A percentile compares a stretch with the other conserved stretches of the same genome.
These are phyloP conservation scores for Colletotrichum tabaci DNA, from an alignment of 2,329 filamentous ascomycete species.

Conservation along the genomic window DNA sequence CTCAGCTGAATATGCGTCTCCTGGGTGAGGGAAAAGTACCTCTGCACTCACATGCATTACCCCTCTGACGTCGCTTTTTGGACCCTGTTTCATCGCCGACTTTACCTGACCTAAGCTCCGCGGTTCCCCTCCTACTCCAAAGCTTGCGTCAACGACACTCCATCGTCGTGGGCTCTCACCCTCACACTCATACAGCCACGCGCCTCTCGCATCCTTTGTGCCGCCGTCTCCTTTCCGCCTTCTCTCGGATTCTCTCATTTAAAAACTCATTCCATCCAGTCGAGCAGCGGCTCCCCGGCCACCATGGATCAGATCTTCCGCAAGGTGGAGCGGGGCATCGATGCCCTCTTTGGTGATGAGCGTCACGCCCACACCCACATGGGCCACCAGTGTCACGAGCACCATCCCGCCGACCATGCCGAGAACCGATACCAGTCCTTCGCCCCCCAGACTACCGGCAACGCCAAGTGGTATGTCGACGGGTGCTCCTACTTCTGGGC, in stretches of 20 bases:
- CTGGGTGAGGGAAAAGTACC: constrained; percentile 22
- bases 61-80: constrained; percentile 39
- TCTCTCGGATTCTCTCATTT: neutral
- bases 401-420: constrained; percentile 59
- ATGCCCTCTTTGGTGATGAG: constrained; percentile 57
- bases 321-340: constrained; percentile 60
- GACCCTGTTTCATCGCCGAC: constrained; percentile 34
- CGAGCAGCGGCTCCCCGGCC: constrained; percentile 17
- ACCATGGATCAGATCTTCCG: constrained; percentile 59
- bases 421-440: constrained; percentile 77
- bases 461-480: constrained; percentile 91
- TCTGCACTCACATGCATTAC: constrained; percentile 22
- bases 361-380: constrained; percentile 62
- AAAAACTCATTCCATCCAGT: neutral
- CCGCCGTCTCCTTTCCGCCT: constrained; percentile 2
- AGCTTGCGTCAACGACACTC: constrained; percentile 32
- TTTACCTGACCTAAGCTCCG: constrained; percentile 24
- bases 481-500: constrained; percentile 90
- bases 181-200: neutral
- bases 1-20: constrained; percentile 4
- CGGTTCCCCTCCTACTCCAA: constrained; percentile 32
- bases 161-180: neutral
- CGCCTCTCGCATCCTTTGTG: neutral
- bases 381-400: constrained; percentile 57
- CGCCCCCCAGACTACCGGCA: constrained; percentile 79